These are phyloP conservation scores for Hypoxylon sp. DNA, from an alignment of 2,329 filamentous ascomycete genomes.

Conservation along the genomic window DNA sequence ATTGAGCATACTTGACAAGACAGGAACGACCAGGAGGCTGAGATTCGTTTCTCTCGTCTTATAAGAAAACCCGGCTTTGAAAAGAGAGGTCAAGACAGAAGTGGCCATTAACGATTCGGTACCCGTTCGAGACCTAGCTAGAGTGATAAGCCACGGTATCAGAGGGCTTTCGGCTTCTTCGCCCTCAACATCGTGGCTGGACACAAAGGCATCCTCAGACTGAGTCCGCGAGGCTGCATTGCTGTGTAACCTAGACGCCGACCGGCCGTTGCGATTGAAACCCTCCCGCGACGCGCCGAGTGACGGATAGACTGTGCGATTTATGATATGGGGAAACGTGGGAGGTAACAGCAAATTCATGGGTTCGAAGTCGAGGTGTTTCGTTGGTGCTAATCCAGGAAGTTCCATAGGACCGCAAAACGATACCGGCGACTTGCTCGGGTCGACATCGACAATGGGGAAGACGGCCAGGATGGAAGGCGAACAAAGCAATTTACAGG, in stretches of 20 bases:
- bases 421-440: constrained; percentile 56
- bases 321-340: constrained; percentile 52
- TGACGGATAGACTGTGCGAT: constrained; percentile 60
- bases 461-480: constrained; percentile 75
- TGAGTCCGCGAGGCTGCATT: constrained; percentile 38
- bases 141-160: constrained; percentile 75
- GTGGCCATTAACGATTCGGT: constrained; percentile 72
- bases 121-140: constrained; percentile 65
- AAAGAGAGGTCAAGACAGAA: constrained; percentile 72
- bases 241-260: constrained; percentile 41
- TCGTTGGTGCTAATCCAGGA: constrained; percentile 57
- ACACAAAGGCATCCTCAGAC: constrained; percentile 36
- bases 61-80: constrained; percentile 71
- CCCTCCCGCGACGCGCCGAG: constrained; percentile 56
- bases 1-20: constrained; percentile 72
- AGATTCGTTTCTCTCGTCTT: constrained; percentile 70
- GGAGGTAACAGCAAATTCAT: constrained; percentile 72
- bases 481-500: constrained; percentile 73
- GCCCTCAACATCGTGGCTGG: constrained; percentile 46
- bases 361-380: constrained; percentile 57
- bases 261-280: constrained; percentile 40
- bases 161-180: constrained; percentile 75
- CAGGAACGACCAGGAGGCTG: constrained; percentile 72
- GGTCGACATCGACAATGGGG: constrained; percentile 63
- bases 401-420: constrained; percentile 63